phyloP scores from a whole-genome alignment of 768 basidiomycete species.

The Pulveroboletus sp. region DNA sequence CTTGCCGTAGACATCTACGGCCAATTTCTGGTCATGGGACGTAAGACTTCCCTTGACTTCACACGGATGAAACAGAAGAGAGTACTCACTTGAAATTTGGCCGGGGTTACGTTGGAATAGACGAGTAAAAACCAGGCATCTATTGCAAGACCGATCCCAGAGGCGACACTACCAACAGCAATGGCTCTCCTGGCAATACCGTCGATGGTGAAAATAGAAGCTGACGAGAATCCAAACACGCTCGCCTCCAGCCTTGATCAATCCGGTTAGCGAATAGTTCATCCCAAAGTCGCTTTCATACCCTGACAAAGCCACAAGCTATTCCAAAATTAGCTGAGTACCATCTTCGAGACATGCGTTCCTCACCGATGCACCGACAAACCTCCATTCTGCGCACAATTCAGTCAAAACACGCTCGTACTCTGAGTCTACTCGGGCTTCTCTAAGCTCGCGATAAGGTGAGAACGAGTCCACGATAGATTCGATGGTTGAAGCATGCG shows the following conservation, averaged over 20 bases:
- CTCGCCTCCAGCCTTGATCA: constrained; percentile 41
- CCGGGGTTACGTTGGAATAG: constrained; percentile 50
- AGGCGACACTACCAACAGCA: constrained; percentile 52
- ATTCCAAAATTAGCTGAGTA: not conserved
- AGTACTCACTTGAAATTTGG: constrained; percentile 50
- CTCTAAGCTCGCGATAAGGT: constrained; percentile 50
- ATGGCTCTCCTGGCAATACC: constrained; percentile 46
- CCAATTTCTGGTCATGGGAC: constrained; percentile 14
- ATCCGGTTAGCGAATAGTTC: not conserved
- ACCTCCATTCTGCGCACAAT: constrained; percentile 60
- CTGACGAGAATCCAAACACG: constrained; percentile 59
- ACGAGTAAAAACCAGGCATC: constrained; percentile 63
- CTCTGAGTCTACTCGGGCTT: constrained; percentile 36
- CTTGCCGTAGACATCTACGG: constrained; percentile 52
- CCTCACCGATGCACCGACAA: constrained; percentile 55
- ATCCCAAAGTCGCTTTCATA: constrained; percentile 23
- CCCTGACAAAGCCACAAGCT: constrained; percentile 62
- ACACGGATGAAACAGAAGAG: not conserved
- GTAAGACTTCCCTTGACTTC: not conserved
- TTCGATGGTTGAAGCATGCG: constrained; percentile 31
- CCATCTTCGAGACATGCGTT: not conserved
- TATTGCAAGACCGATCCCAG: constrained; percentile 60
- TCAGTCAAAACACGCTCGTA: constrained; percentile 47
- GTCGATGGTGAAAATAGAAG: constrained; percentile 46
- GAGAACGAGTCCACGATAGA: constrained; percentile 47